phyloP scores from a whole-genome alignment of 2,329 filamentous ascomycete species.

The Byssochlamys sp. region DNA sequence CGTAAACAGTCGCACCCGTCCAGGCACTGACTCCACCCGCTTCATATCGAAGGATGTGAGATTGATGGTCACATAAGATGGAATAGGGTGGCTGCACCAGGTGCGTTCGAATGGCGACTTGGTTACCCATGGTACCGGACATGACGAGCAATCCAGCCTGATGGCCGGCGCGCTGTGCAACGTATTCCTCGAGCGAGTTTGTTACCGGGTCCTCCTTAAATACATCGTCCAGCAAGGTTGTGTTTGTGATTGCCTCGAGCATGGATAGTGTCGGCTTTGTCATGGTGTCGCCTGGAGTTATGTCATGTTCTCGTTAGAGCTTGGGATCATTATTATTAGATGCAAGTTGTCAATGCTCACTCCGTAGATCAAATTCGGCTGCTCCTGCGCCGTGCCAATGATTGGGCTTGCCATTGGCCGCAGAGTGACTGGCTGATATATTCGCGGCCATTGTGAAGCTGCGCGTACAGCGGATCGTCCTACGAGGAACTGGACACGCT shows the following conservation, averaged over 20 bases:
- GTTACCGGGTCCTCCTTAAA: conserved; percentile 73
- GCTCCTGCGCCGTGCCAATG: conserved; percentile 39
- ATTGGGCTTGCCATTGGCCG: conserved; percentile 13
- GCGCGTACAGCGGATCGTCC: conserved; percentile 4
- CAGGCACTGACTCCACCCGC: conserved; percentile 60
- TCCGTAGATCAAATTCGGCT: conserved; percentile 49
- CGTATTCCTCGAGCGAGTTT: conserved; percentile 60
- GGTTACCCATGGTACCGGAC: conserved; percentile 91
- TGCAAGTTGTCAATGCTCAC: conserved; percentile 18
- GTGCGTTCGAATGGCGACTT: conserved; percentile 69
- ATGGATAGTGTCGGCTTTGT: conserved; percentile 72
- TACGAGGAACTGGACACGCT: background rate
- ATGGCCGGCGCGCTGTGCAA: conserved; percentile 65
- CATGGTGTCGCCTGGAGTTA: conserved; percentile 51
- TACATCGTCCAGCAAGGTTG: conserved; percentile 74
- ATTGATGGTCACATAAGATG: conserved; percentile 67
- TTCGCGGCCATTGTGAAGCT: conserved; percentile 13
- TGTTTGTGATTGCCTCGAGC: conserved; percentile 66
- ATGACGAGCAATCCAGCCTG: conserved; percentile 71
- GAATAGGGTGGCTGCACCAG: conserved; percentile 69
- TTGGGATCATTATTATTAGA: background rate
- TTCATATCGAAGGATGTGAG: conserved; percentile 63
- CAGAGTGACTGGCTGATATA: conserved; percentile 10
- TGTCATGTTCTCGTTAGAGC: background rate
- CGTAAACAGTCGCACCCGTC: conserved; percentile 59